phyloP scores from a whole-genome alignment of 441 rosid species.

The Manihot esculenta region DNA sequence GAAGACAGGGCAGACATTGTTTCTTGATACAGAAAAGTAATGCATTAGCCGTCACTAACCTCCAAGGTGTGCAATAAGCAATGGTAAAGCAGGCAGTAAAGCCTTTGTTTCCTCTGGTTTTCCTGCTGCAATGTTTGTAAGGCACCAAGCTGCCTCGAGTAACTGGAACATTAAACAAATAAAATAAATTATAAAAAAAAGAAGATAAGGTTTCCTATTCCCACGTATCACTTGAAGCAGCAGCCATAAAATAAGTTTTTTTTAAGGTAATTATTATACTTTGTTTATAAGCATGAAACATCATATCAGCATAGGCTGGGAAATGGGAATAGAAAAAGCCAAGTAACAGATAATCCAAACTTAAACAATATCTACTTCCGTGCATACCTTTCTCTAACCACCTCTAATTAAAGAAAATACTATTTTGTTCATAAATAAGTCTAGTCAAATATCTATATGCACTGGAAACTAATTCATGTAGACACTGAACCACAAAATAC shows the following conservation, averaged over 20 bases:
- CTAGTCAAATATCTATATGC: neutral
- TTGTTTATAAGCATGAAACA: neutral
- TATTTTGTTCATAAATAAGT: neutral
- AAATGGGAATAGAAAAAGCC: neutral
- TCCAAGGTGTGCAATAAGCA: conserved; percentile 93
- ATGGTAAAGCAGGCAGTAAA: conserved; percentile 77
- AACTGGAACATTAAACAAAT: conserved; percentile 50
- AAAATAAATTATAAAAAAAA: conserved; percentile 3
- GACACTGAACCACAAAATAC: conserved; percentile 11
- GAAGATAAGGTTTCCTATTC: conserved; percentile 3
- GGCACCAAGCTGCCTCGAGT: conserved; percentile 98
- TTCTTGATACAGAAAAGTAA: conserved; percentile 10
- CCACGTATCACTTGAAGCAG: neutral
- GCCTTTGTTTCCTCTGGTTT: conserved; percentile 89
- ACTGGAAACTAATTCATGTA: neutral
- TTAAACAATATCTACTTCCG: neutral
- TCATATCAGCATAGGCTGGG: neutral
- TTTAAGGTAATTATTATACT: neutral
- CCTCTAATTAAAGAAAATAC: neutral
- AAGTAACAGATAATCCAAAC: neutral
- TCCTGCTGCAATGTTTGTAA: conserved; percentile 96
- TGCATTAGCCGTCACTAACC: conserved; percentile 45
- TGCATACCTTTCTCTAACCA: neutral
- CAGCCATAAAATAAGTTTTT: neutral
- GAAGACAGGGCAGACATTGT: neutral